Evolutionary conservation across 257 asterid genomes (phyloP).

Genomic region (Nicotiana noctiflora): DNA sequence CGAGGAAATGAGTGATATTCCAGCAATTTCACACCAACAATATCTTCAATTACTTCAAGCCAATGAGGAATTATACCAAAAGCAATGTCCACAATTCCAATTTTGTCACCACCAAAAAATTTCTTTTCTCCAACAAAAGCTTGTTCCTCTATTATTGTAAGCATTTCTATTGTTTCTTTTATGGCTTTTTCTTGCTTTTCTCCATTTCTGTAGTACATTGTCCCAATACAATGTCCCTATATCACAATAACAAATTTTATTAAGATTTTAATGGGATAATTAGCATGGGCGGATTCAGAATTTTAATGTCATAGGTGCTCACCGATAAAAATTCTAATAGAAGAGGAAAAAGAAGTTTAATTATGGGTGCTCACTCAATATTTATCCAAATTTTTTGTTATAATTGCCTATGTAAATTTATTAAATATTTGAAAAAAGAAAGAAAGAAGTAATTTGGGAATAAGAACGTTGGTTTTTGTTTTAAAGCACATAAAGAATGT

Average conservation of each 20-base stretch:
- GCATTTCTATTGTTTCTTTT: conserved; percentile 14
- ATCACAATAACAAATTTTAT: neutral
- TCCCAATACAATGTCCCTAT: neutral
- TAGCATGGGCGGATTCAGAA: no score
- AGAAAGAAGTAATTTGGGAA: no score
- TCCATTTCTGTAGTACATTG: conserved; percentile 3
- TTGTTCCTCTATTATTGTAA: conserved; percentile 7
- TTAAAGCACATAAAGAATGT: no score
- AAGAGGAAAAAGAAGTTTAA: no score
- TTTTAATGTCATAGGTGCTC: no score
- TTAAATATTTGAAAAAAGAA: no score
- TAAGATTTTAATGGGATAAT: no score
- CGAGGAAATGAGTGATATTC: neutral
- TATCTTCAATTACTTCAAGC: conserved; percentile 13
- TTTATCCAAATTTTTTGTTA: no score
- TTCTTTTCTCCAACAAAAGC: neutral
- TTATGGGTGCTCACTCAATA: no score
- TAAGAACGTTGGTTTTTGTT: no score
- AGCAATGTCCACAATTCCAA: conserved; percentile 13
- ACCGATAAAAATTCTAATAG: no score
- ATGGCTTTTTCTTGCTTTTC: conserved; percentile 11
- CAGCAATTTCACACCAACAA: conserved; percentile 1
- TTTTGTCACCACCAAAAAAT: conserved; percentile 5
- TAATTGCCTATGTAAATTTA: no score
- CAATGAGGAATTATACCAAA: conserved; percentile 15